Evolutionary conservation across 306 rosid genomes (phyloP), one percentile per base, ranked within the genome.

Genomic region (Glycine soja): DNA sequence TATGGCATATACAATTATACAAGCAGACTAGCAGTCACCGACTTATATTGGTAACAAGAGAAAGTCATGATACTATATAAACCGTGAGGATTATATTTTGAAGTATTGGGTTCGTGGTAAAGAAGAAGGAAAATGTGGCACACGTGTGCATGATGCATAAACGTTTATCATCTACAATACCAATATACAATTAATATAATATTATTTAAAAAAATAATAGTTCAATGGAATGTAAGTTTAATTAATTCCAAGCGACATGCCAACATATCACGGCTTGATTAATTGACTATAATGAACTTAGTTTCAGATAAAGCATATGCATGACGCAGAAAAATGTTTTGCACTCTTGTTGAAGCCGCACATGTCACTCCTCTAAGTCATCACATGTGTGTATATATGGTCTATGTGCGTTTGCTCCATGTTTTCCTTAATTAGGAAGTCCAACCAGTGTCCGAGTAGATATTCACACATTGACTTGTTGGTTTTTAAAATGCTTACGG

Each of bases 121-220:
- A 12, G 70, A 24, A 64, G 6, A 42, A 67, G 70, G 48, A 64
- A 13, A 42, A 67, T 67, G n/a, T 42, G 52, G 53, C 52, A 42
- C 53, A 3, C 34, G 6, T n/a, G 32, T 8, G 50, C 32, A 66
- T 8, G 4, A 3, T 66, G 53, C 53, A 43, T 10, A 67, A 67
- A 1, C 72, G 53, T 67, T 64, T 57, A 57, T 59, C 40, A 9
- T 59, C 66, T 24, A 24, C 66, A 59, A 10, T 1, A 30, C 15
- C 6, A 56, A 1, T 42, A 42, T 42, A 42, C 46, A 42, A 6
- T 6, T 5, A 42, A 42, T 42, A 42, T 42, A 42, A 42, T 7
- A 42, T 42, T 42, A 42, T 42, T 42, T 42, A 42, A 7, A 42
- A 6, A 42, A 0, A 3, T 3, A 36, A 2, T n/a, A n/a, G n/a